Evolutionary conservation across 306 rosid genomes (phyloP).

Genomic region (Quercus ilex): DNA sequence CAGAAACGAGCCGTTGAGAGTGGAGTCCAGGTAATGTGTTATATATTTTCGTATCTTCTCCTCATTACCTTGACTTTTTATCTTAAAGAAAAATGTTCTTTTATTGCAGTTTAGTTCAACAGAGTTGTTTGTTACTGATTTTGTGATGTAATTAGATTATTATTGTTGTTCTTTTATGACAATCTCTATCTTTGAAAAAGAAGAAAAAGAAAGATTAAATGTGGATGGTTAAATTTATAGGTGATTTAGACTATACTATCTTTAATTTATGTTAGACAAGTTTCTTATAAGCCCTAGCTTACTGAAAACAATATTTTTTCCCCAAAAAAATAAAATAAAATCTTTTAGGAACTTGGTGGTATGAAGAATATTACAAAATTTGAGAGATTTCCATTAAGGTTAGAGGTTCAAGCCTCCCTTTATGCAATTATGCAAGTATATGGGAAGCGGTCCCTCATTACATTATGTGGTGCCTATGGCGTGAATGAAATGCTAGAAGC

Average conservation of each 20-base stretch:
- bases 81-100: neutral
- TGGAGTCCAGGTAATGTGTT: slow-evolving; percentile 63
- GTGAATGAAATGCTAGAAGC: no score
- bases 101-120: neutral
- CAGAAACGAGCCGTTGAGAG: slow-evolving; percentile 62
- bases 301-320: no score
- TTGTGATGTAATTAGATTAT: neutral
- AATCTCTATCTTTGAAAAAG: neutral
- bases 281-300: neutral
- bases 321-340: no score
- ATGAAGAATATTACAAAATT: no score
- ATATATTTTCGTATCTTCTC: neutral
- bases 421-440: no score
- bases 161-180: neutral
- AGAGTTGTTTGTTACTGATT: neutral
- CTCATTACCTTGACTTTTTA: neutral
- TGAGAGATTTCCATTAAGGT: no score
- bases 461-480: no score
- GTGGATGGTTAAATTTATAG: neutral
- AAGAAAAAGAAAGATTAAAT: neutral
- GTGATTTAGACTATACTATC: neutral
- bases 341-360: no score
- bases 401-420: no score
- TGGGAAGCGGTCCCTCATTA: no score
- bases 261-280: neutral